Base-by-base conservation (phyloP, 352 stramenopile genomes). In the Globisporangium irregulare region DNA sequence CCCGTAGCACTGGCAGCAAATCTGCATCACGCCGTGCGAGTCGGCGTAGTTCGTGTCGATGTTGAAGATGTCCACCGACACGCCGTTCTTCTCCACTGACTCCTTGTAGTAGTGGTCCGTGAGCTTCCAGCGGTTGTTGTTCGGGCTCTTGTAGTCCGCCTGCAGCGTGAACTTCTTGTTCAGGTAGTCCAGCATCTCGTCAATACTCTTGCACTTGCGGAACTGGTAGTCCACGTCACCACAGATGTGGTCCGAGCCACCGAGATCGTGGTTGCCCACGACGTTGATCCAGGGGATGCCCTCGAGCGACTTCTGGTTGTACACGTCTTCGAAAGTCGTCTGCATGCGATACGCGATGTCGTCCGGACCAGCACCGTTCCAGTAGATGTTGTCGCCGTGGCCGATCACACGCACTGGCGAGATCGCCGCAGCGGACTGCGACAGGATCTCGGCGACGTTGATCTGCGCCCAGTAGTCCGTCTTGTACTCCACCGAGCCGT, bases 381-480 rank as follows among this genome's bases (percentile, higher is more conserved):
- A 95, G 85, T 95, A 95, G 41, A 94, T 86, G 77, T 95, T 95
- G 75, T 95, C 88, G 41, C 86, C 87, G 70, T 95, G 87, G 14
- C 85, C 82, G 43, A 95, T 92, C 63, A 95, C 83, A 18, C 79
- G 75, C 34, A 74, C 67, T 0, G 87, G 86, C 63, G 90, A 92
- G 62, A 93, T 79, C 15, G 81, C 82, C 1, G 72, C 80, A 0
- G 87, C 87, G n/a, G 82, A 88, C 67, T 93, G 73, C 22, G 80
- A 73, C 4, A 95, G 62, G 69, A 95, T 89, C 70, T 93, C 85
- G 15, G 84, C 87, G 50, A 95, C 79, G 71, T 92, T 92, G 59
- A 93, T 89, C 74, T 95, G 86, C 3, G 87, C 80, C 79, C 84
- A 93, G 76, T 92, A 95, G 72, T 95, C 87, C 50, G 88, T 93